Evolutionary conservation across 208 protist genomes (phyloP), one percentile per base, ranked within the genome.

Genomic region (Leishmania gerbilli): DNA sequence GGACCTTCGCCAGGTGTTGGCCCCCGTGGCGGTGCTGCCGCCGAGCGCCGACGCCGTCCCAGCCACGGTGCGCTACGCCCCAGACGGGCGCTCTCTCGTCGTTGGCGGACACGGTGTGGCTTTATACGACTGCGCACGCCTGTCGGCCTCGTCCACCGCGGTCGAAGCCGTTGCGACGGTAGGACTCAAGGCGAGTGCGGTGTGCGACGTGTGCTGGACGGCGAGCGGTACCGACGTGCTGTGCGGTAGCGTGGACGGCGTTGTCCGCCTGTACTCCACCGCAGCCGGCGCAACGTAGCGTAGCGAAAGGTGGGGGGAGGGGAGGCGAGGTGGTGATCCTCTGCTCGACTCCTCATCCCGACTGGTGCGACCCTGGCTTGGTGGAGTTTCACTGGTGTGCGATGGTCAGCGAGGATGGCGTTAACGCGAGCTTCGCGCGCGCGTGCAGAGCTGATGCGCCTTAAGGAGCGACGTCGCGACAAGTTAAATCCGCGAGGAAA

Each of bases 1-100:
- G 98, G 99, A 99, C 90, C 89, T 99, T 58, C 91, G 99, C 58
- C 98, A 99, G 79, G 74, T 99, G n/a, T 85, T 91, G 7, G 76
- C 75, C 47, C 92, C 94, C 0, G 37, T 96, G 19, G 80, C 85
- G 47, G 72, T 82, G 65, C 58, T 95, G 37, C 69, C 79, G 7
- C 60, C 75, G 53, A 31, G 69, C 8, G 79, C 58, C 71, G n/a
- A 42, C n/a, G 42, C 53, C 3, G 71, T 84, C 68, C 79, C 84
- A 3, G 79, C 83, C 37, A 80, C 79, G 40, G 90, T 91, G 56
- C 80, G 84, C 34, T 96, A 93, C 75, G 79, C 91, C 58, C 55
- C 51, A 11, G 78, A 78, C 77, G 83, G 89, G 51, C 80, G 81
- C 71, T 72, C 80, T 45, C 78, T 83, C 37, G 67, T 60, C 4